Base-by-base conservation (phyloP, 306 rosid genomes). In the Lathyrus sativus region DNA sequence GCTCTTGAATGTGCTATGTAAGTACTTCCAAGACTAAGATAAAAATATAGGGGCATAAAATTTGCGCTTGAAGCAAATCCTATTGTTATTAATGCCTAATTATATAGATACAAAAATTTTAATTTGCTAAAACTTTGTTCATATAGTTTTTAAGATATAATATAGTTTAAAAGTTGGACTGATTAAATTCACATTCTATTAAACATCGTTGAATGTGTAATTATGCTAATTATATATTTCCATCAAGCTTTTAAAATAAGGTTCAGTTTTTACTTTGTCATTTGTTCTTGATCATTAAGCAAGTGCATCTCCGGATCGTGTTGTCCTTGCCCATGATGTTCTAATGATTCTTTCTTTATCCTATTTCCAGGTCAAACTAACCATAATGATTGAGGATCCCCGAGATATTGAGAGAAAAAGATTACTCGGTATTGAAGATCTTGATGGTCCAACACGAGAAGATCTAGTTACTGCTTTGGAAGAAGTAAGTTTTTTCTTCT, bases 341-440 rank as follows among this genome's bases (percentile, higher is more conserved):
- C 31, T 29, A 3, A 9, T 51, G 42, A 24, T 46, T 70, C 35
- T 56, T 59, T 68, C 31, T 45, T 60, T 69, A 29, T 41, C 43
- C 54, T 58, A 41, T 72, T 54, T 59, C 45, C 59, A 93, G 98
- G 95, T 93, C 53, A 93, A 93, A 71, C 77, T 93, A 45, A 93
- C 98, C 54, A 56, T 93, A 50, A 78, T 83, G 88, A 93, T 93
- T 82, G 98, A 93, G 84, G 98, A 93, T 76, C 96, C 95, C 5
- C 75, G 98, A 70, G 98, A 93, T 59, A 82, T 84, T 56, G 98
- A 93, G 85, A 87, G 98, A 71, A 82, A 82, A 82, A 80, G 90
- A 73, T 73, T 93, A 31, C 98, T 93, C 62, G 98, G 98, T 43
- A 86, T 85, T n/a, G 98, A 93, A 76, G 89, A 90, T 44, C 74